Evolutionary conservation across 176 grass and related monocot genomes (phyloP).

Genomic region (Oryza glaberrima): DNA sequence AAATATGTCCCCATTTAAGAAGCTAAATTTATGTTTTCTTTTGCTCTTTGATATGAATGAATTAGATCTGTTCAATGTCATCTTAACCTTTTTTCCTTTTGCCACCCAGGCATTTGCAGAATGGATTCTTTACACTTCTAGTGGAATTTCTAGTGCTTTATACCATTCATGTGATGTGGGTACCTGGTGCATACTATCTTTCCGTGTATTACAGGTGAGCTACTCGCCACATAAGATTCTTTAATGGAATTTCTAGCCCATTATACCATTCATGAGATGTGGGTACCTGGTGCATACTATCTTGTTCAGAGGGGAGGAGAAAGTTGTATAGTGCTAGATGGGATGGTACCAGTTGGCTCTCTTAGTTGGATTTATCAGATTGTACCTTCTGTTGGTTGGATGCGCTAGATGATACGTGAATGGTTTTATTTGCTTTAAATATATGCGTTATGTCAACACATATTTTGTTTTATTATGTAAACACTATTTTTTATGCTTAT

Average conservation of each 20-base stretch:
- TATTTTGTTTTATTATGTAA: neutral
- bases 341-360: neutral
- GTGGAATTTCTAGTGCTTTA: constrained; percentile 88
- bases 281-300: constrained; percentile 72
- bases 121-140: constrained; percentile 95
- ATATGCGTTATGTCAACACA: neutral
- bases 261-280: constrained; percentile 95
- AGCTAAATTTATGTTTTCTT: neutral
- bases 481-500: neutral
- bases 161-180: constrained; percentile 98
- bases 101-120: constrained; percentile 81
- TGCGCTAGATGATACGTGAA: neutral
- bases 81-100: constrained; percentile 34
- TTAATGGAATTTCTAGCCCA: constrained; percentile 79
- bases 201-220: constrained; percentile 86
- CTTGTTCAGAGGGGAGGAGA: neutral
- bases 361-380: neutral
- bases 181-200: constrained; percentile 91
- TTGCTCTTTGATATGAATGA: constrained; percentile 19
- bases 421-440: neutral
- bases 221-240: constrained; percentile 50
- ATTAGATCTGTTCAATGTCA: constrained; percentile 17
- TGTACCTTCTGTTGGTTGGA: neutral
- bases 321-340: neutral
- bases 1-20: constrained; percentile 21